Evolutionary conservation across 1,139 yeast genomes (phyloP), one percentile per base, ranked within the genome.

Genomic region (Suhomyces bribrorum): DNA sequence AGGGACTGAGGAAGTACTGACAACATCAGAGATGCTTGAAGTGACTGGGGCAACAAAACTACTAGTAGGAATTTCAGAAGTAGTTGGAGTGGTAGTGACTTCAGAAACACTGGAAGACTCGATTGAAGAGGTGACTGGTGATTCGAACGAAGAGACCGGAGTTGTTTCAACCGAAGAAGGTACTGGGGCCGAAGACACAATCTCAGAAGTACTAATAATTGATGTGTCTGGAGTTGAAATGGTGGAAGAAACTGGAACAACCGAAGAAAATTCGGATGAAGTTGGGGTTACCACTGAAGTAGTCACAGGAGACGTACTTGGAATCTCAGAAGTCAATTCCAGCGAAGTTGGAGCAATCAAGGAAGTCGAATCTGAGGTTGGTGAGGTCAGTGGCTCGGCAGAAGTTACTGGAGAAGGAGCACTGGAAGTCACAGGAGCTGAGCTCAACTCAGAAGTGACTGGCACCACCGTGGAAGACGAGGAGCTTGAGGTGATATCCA

Each of bases 21-120:
- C 6, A 20, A 20, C 11, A 3, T 8, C 23, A 20, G 22, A 12
- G 16, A 26, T 14, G 6, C 14, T 16, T 5, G 28, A 26, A 20
- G 26, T 38, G 56, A 46, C 43, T 13, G 47, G 45, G 5, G 55
- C 45, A 12, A 56, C 50, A 9, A 59, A 45, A n/a, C 47, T 33
- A 13, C 51, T 45, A 13, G 24, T 44, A 8, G 23, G 23, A 5
- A 41, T 33, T 38, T 26, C 40, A 20, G 9, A n/a, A 20, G 23
- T 20, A 20, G 11, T 20, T 20, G 34, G 40, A 31, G 29, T 22
- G 12, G 30, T 26, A 6, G 13, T 31, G 12, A 32, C 13, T n/a
- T 7, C 31, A 16, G 36, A 15, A 13, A 31, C 27, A 16, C 15
- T 28, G 17, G 38, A 23, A 5, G 11, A 8, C 11, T 8, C 6